Base-by-base conservation (phyloP, 495 filamentous ascomycete species). In the Podospora didyma region DNA sequence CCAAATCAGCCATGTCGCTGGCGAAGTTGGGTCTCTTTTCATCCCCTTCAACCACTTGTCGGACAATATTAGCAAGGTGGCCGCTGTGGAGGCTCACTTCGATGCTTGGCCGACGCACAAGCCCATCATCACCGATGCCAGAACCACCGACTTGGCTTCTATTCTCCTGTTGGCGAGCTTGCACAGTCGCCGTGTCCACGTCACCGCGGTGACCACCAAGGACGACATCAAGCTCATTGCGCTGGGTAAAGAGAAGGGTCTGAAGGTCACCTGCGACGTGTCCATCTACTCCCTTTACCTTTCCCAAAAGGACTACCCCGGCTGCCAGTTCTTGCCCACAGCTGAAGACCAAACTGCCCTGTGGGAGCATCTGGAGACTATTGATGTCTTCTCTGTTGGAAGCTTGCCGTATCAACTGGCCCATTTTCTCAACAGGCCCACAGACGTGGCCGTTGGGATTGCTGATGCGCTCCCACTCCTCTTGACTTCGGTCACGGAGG, bases 21-120 rank as follows among this genome's bases (percentile, higher is more conserved):
- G 81, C 37, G 88, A 92, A 53, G 88, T 94, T 54, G 89, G 89
- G 7, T 92, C 89, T 21, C 77, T 94, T 19, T 94, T 91, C 73
- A 88, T 94, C 49, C 89, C 89, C 0, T 94, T 93, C 82, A 90
- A 94, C 69, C 88, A 92, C 65, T 73, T 92, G 9, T 89, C 88
- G 20, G 88, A 87, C 59, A 92, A 92, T 67, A 91, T 94, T 70
- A 91, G 84, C 79, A 90, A 90, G 74, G 89, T 92, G 39, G 87
- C 89, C 17, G 84, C 88, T 4, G 87, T 93, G 46, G 88, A 87
- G 56, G 85, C 83, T 49, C 89, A 94, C 73, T 93, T 94, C 60
- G 85, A 83, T 51, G 80, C 84, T 20, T 94, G 89, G 89, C 89
- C 89, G 23, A 78, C 78, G 2, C 86, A 83, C 74, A 94, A 94